Evolutionary conservation across 140 eudicot species (phyloP), one percentile per base, ranked within the genome.

Genomic region (Senecio squalidus): DNA sequence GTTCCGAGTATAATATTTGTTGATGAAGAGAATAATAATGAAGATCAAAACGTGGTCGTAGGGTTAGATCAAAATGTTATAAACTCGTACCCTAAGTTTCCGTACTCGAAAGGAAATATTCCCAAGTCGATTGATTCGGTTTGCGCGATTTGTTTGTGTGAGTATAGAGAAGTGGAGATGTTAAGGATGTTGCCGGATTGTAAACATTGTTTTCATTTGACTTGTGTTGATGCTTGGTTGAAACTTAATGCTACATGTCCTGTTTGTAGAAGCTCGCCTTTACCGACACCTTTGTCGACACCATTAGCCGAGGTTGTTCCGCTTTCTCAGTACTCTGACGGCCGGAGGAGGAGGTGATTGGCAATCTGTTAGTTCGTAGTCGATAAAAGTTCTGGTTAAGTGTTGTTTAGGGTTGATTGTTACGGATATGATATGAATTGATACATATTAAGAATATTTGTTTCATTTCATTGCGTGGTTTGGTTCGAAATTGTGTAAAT

Each of bases 261-360:
- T 2, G 96, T 86, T 36, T 92, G 96, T 52, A 88, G 98, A 56
- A 91, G 66, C 67, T 91, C 98, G 30, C 98, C 98, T 48, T 78
- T 86, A 22, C 98, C 98, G 23, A 91, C 98, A 63, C 96, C 98
- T 55, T 60, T 91, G 29, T 83, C 96, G 1, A 91, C 98, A 31
- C 98, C 96, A 61, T 31, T 91, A 53, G 78, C 93, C n/a, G 96
- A 91, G 75, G 88, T 86, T 66, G 98, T 91, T 62, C 98, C 98
- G 36, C 69, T 91, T 13, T 86, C 95, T 14, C 89, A 69, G 66
- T 92, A 83, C 51, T 62, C 86, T 16, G 95, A 75, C 27, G 88
- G 88, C 14, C 76, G 89, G 1, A 67, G 79, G 41, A 57, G 68
- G 50, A 38, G 72, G 57, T 72, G 39, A 72, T 52, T 34, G 16